These are phyloP conservation scores for Triticum monococcum DNA, from an alignment of 176 grass and related monocot species.

Conservation along the genomic window DNA sequence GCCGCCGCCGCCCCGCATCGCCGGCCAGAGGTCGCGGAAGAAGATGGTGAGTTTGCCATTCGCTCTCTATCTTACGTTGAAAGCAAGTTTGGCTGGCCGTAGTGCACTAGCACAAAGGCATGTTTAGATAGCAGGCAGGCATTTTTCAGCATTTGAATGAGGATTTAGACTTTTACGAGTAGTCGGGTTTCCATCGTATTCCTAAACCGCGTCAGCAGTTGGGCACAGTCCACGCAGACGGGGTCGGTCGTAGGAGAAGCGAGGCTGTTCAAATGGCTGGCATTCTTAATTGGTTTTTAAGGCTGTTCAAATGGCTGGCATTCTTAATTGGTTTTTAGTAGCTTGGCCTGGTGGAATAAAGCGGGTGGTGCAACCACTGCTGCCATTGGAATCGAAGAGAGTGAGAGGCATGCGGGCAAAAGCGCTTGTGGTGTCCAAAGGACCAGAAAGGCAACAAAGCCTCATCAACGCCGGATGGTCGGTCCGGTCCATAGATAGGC, in stretches of 20 bases:
- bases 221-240: not conserved
- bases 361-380: not conserved
- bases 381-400: no score
- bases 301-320: not conserved
- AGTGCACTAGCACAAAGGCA: not conserved
- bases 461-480: constrained; percentile 30
- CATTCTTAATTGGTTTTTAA: not conserved
- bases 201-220: not conserved
- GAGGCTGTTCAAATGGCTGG: not conserved
- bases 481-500: no score
- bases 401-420: not conserved
- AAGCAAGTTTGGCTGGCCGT: not conserved
- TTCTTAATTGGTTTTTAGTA: not conserved
- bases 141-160: not conserved
- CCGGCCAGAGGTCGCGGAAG: not conserved
- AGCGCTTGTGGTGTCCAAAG: no score
- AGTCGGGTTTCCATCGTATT: not conserved
- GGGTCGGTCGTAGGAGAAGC: not conserved
- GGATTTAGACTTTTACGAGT: no score
- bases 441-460: constrained; percentile 11
- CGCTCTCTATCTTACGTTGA: not conserved
- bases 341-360: constrained; percentile 37
- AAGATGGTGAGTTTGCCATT: not conserved
- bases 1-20: not conserved
- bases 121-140: not conserved